These are phyloP conservation scores for Debaryomyces subglobosus DNA, from an alignment of 1,139 yeast species.

Conservation along the genomic window DNA sequence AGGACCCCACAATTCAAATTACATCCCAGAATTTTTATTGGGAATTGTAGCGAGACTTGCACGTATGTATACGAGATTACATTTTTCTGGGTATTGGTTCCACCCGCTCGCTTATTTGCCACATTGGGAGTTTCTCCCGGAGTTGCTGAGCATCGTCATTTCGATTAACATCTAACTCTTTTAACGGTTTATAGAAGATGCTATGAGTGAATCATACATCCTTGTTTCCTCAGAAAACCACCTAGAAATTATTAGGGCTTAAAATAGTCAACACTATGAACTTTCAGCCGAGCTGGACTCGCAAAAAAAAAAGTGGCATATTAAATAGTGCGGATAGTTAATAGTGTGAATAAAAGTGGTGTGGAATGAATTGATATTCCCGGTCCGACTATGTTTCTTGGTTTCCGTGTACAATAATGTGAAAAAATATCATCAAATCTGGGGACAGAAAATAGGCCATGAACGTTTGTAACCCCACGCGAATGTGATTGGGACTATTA, in stretches of 20 bases:
- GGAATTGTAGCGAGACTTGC: constrained; percentile 1
- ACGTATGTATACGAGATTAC: background rate
- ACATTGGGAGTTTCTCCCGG: background rate
- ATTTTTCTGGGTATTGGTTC: background rate
- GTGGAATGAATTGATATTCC: background rate
- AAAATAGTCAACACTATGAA: too few relatives aligned
- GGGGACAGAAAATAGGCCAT: background rate
- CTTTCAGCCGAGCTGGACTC: background rate
- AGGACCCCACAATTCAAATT: background rate
- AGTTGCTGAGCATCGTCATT: background rate
- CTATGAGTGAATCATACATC: background rate
- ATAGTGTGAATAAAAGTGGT: background rate
- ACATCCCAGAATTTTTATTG: background rate
- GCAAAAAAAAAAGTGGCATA: background rate
- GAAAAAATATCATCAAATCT: background rate
- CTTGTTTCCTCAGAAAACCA: background rate
- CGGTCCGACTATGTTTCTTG: background rate
- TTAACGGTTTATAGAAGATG: background rate
- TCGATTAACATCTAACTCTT: background rate
- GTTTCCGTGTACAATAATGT: background rate
- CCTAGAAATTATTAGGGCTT: too few relatives aligned
- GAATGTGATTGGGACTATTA: background rate
- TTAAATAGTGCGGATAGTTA: background rate
- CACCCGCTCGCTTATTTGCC: background rate
- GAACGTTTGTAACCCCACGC: background rate